phyloP scores from a whole-genome alignment of 176 grass and related monocot genomes.

The Aegilops speltoides region DNA sequence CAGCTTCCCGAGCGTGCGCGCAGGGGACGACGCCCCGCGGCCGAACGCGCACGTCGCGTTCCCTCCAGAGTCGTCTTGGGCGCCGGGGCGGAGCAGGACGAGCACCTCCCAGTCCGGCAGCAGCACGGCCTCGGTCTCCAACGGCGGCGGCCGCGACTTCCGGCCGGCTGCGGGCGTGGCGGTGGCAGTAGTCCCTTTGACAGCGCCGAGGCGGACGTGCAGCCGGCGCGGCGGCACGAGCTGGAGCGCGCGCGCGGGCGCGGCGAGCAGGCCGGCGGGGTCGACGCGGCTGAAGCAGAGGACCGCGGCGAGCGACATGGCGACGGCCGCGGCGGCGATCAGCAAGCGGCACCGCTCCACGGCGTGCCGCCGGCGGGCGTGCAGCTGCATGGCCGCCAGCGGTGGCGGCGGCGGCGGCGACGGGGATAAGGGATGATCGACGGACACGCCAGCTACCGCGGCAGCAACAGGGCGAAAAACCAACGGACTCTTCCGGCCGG shows the following conservation, averaged over 20 bases:
- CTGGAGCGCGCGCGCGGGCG: neutral
- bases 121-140: slow-evolving; percentile 33
- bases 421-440: neutral
- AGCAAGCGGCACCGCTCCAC: neutral
- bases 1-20: slow-evolving; percentile 19
- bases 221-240: neutral
- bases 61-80: neutral
- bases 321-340: neutral
- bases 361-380: slow-evolving; percentile 24
- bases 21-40: slow-evolving; percentile 33
- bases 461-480: neutral
- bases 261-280: neutral
- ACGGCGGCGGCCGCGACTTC: neutral
- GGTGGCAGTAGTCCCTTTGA: neutral
- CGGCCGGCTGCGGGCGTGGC: neutral
- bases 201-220: neutral
- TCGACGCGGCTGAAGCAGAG: neutral
- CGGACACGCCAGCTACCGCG: neutral
- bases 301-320: neutral
- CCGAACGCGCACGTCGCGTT: slow-evolving; percentile 49
- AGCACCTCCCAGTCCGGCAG: slow-evolving; percentile 68
- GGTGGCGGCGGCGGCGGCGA: neutral
- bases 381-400: slow-evolving; percentile 4
- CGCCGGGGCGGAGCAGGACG: slow-evolving; percentile 34
- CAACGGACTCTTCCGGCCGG: neutral